Conservation (phyloP, 306 rosid genomes). For the Trifolium repens region DNA sequence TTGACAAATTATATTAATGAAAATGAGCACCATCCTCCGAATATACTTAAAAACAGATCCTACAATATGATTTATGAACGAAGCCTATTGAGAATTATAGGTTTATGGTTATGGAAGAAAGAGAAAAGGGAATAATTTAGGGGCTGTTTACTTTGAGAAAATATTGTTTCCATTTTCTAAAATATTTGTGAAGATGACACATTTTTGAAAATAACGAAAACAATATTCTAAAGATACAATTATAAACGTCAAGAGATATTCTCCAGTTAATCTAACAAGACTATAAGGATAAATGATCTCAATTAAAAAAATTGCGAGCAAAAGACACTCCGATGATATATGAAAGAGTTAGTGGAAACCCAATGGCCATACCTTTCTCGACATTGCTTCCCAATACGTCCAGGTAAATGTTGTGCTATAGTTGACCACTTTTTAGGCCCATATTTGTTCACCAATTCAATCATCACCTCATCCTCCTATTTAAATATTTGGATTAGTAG, state of each 20-base stretch:
- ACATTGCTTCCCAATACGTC: slow-evolving; percentile 99
- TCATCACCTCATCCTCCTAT: slow-evolving; percentile 90
- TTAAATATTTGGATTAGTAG: slow-evolving; percentile 40
- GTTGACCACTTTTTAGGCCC: slow-evolving; percentile 99
- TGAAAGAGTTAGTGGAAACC: slow-evolving; percentile 31
- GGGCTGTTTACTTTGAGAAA: no score
- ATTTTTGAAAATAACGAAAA: no score
- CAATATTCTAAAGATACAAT: neutral
- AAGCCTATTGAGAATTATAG: neutral
- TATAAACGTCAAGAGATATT: neutral
- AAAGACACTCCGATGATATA: neutral
- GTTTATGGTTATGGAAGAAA: neutral
- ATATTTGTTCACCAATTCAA: slow-evolving; percentile 73
- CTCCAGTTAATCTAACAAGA: slow-evolving; percentile 1
- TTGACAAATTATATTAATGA: slow-evolving; percentile 31
- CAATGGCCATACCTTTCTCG: slow-evolving; percentile 85
- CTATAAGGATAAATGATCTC: neutral
- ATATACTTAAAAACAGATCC: slow-evolving; percentile 33
- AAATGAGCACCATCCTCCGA: slow-evolving; percentile 20
- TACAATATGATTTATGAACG: slow-evolving; percentile 18
- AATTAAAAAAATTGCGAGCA: neutral
- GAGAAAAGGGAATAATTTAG: neutral
- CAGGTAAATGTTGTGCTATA: slow-evolving; percentile 87
- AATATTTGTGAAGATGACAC: no score
- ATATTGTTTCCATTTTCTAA: no score